Conservation (phyloP, 768 basidiomycete species). For the Mycena rosella region DNA sequence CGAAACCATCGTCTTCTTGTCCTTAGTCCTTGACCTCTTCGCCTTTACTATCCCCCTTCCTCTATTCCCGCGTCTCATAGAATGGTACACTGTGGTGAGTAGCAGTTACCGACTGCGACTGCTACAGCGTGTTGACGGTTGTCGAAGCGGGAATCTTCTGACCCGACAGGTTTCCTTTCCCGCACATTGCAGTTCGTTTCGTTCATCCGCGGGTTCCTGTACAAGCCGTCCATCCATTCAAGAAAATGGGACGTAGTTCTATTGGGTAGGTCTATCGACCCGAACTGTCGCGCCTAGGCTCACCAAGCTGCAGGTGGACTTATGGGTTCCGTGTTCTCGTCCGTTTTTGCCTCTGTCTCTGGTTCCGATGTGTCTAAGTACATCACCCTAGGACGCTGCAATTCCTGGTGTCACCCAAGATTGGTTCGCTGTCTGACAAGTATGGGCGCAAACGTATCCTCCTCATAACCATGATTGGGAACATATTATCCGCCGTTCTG, state of each 20-base stretch:
- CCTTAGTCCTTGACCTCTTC: slow-evolving; percentile 89
- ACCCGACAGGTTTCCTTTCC: slow-evolving; percentile 79
- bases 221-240: slow-evolving; percentile 69
- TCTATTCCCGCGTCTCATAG: slow-evolving; percentile 96
- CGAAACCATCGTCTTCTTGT: slow-evolving; percentile 89
- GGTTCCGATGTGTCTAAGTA: slow-evolving; percentile 41
- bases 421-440: slow-evolving; percentile 88
- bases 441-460: slow-evolving; percentile 91
- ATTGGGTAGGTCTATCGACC: slow-evolving; percentile 65
- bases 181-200: slow-evolving; percentile 78
- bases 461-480: slow-evolving; percentile 91
- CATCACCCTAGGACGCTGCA: slow-evolving; percentile 75
- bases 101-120: not conserved
- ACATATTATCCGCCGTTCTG: slow-evolving; percentile 90
- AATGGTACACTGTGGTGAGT: slow-evolving; percentile 87
- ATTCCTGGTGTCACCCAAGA: slow-evolving; percentile 84
- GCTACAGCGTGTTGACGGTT: slow-evolving; percentile 14
- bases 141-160: slow-evolving; percentile 75
- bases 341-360: slow-evolving; percentile 48
- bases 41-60: slow-evolving; percentile 97
- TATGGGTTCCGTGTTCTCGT: slow-evolving; percentile 96
- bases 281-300: not conserved
- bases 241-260: slow-evolving; percentile 95
- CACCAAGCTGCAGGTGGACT: slow-evolving; percentile 69
- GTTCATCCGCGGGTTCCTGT: slow-evolving; percentile 72